Base-by-base conservation (phyloP, 2,329 filamentous ascomycete genomes). In the Monosporascus sp. region DNA sequence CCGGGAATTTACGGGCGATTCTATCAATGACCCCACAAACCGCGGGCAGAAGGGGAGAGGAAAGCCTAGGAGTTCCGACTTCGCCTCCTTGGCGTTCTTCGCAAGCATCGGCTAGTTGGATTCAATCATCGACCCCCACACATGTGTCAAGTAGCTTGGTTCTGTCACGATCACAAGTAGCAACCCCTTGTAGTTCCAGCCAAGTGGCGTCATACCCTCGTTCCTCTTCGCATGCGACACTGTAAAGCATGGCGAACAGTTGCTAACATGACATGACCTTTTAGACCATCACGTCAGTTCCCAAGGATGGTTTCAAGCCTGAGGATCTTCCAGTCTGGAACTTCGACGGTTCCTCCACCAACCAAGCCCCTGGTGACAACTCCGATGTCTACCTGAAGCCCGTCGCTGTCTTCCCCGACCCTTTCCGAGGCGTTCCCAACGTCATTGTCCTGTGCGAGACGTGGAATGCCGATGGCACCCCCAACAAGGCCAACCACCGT, bases 401-500 rank as follows among this genome's bases (percentile, higher is more conserved):
- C 54, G 84, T 89, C 58, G 90, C 91, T 64, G 85, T 92, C 76
- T 97, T 84, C 83, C 88, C 90, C 63, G 91, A 96, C 61, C 93
- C 93, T 56, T 93, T 97, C 86, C 89, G 92, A 63, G 83, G 85
- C 57, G 84, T 84, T 56, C 89, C 91, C 75, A 97, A 97, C 82
- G 88, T 97, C 73, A 84, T 97, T 65, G 93, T 97, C 66, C 88
- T 97, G 68, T 84, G 86, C 70, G 93, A 97, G 80, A 96, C 90
- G 75, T 97, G 90, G 88, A 91, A 93, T 71, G 80, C 89, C 61
- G 92, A 97, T 74, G 92, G 91, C 70, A 90, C 85, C 58, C 94
- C 94, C 74, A 99, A 97, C 86, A 92, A 96, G 76, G 97, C 84
- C 88, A 99, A 99, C 88, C 89, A 87, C 86, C 90, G 94, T 64